Base-by-base conservation (phyloP, 148 eudicot species). In the Vaccinium myrtillus region DNA sequence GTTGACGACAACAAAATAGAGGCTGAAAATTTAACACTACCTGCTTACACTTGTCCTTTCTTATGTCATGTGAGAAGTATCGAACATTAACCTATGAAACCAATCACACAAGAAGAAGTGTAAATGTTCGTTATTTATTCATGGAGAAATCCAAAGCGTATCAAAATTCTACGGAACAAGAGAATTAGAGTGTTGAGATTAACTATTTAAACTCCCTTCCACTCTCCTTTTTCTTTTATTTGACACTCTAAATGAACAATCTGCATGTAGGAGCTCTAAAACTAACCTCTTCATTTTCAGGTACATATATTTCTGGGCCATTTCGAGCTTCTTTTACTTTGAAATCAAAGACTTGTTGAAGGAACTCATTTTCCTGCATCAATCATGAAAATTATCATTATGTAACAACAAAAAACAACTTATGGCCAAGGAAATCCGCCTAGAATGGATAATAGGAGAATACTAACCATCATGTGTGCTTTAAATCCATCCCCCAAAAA, bases 401-500 rank as follows among this genome's bases (percentile, higher is more conserved):
- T 9, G 19, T 19, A 48, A n/a, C 8, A 75, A 46, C n/a, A 15
- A 75, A 2, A 75, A 15, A 39, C 21, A 39, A 39, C 46, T 36
- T 39, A 46, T 8, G 25, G 10, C 30, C 15, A 48, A 48, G 30
- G 56, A 23, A 49, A 49, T 49, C 11, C 36, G 1, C 14, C 6
- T 5, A 49, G 25, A 51, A 77, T 76, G 36, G 3, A 23, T 77
- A 51, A 23, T 8, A n/a, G 18, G 36, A 23, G 58, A 23, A 77
- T 50, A 77, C 80, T 54, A 77, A 51, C 80, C 80, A 49, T 25
- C 58, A 77, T 49, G 32, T 77, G 58, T 0, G 3, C 25, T 50
- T 9, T 58, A 23, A 77, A 77, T 21, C 80, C 80, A 21, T n/a
- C 19, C 11, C 80, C 80, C 80, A 50, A 30, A 77, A 77, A 76